These are phyloP conservation scores for Eucalyptus cloeziana DNA, from an alignment of 345 rosid genomes.

Conservation along the genomic window DNA sequence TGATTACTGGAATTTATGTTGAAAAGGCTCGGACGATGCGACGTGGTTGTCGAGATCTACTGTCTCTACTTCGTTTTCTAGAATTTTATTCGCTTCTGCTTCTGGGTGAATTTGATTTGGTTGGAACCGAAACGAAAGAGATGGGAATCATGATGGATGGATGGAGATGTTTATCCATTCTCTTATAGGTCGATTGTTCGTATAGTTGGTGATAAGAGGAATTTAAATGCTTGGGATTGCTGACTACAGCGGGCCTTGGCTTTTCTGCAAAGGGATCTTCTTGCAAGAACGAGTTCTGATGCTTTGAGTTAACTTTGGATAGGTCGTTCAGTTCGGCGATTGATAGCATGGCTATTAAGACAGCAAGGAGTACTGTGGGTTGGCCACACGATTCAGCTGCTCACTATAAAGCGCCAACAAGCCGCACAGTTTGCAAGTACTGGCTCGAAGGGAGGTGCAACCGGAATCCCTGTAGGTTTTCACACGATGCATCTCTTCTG, in stretches of 20 bases:
- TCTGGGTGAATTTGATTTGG: not conserved
- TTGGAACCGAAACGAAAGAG: not conserved
- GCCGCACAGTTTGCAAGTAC: not conserved
- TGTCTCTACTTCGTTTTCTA: no score
- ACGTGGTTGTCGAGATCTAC: no score
- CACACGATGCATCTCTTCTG: not conserved
- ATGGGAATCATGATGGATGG: not conserved
- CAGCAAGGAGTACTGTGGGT: not conserved
- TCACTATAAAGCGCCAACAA: not conserved
- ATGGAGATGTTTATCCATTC: not conserved
- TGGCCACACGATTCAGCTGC: not conserved
- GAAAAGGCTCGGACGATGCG: no score
- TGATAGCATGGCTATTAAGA: not conserved
- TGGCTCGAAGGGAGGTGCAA: slow-evolving; percentile 14
- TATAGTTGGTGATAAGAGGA: not conserved
- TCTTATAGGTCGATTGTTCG: not conserved
- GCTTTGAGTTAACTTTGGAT: not conserved
- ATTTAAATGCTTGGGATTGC: not conserved
- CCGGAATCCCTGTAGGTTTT: slow-evolving; percentile 19
- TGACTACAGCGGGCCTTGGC: not conserved
- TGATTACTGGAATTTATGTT: no score
- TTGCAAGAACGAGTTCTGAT: not conserved
- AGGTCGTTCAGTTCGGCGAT: not conserved
- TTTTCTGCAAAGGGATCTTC: not conserved
- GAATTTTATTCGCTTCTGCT: not conserved